phyloP scores from a whole-genome alignment of 345 rosid species.

The Punica granatum region DNA sequence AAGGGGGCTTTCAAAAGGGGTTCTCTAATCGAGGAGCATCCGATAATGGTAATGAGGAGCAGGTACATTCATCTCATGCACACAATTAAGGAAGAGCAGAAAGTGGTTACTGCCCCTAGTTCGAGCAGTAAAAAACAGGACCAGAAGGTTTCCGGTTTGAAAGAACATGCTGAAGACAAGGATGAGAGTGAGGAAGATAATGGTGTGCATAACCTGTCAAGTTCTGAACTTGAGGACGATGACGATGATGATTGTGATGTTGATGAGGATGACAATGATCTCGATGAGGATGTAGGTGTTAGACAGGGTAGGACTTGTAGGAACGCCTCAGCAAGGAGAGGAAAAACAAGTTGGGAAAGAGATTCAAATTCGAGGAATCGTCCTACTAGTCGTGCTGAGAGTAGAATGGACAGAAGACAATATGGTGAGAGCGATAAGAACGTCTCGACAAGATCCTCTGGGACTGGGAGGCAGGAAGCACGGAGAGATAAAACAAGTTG shows the following conservation, averaged over 20 bases:
- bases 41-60: conserved; percentile 44
- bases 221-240: conserved; percentile 14
- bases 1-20: conserved; percentile 77
- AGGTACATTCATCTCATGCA: conserved; percentile 79
- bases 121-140: conserved; percentile 34
- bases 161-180: conserved; percentile 33
- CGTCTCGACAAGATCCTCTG: background rate
- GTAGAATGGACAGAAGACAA: background rate
- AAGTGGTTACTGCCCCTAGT: conserved; percentile 20
- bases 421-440: background rate
- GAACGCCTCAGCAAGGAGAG: conserved; percentile 3
- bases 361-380: background rate
- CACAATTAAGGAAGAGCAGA: conserved; percentile 34
- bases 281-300: background rate
- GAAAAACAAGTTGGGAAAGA: background rate
- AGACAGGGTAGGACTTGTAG: no score
- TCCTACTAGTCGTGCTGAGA: background rate
- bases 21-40: conserved; percentile 48
- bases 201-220: conserved; percentile 1
- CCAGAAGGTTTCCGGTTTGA: conserved; percentile 19
- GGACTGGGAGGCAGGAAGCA: background rate
- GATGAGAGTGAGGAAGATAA: conserved; percentile 24
- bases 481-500: background rate
- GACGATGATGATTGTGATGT: conserved; percentile 15
- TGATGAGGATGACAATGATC: conserved; percentile 20